These are phyloP conservation scores for Sclerospora graminicola DNA, from an alignment of 352 stramenopile genomes.

Conservation along the genomic window DNA sequence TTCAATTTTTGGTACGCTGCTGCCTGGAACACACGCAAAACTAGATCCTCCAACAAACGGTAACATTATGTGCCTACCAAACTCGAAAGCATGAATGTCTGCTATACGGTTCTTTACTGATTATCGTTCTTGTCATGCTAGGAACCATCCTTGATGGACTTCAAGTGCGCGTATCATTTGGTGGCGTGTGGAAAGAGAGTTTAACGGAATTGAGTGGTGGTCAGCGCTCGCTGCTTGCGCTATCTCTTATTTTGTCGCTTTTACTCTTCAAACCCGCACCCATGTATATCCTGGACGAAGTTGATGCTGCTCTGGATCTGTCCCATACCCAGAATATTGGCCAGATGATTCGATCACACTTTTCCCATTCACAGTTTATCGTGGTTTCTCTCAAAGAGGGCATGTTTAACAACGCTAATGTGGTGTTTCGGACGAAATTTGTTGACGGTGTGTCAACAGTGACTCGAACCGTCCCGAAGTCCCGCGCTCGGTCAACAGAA, in stretches of 20 bases:
- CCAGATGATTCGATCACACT: slow-evolving; percentile 99
- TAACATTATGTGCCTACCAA: slow-evolving; percentile 9
- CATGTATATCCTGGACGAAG: slow-evolving; percentile 99
- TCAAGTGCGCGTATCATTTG: slow-evolving; percentile 99
- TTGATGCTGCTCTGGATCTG: slow-evolving; percentile 98
- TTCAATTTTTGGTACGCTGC: slow-evolving; percentile 97
- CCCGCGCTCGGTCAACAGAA: slow-evolving; percentile 17
- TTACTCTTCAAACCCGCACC: slow-evolving; percentile 98
- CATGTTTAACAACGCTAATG: slow-evolving; percentile 99
- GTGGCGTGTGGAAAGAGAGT: slow-evolving; percentile 98
- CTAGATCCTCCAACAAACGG: slow-evolving; percentile 93
- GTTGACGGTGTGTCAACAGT: slow-evolving; percentile 99
- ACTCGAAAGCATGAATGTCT: neutral
- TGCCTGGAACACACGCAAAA: slow-evolving; percentile 95
- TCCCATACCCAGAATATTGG: slow-evolving; percentile 99
- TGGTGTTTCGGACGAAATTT: slow-evolving; percentile 99
- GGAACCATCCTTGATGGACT: slow-evolving; percentile 88
- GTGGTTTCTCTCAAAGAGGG: slow-evolving; percentile 99
- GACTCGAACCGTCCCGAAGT: slow-evolving; percentile 86
- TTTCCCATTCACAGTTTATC: slow-evolving; percentile 99
- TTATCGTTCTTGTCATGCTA: slow-evolving; percentile 12
- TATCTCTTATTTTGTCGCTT: slow-evolving; percentile 97
- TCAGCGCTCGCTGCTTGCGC: slow-evolving; percentile 97
- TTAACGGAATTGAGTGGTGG: slow-evolving; percentile 98
- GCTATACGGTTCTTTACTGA: slow-evolving; percentile 7